Percentiles rank a stretch among this genome's conserved stretches.
These are phyloP conservation scores for Xylogone sp. DNA, from an alignment of 2,329 filamentous ascomycete genomes.

Conservation along the genomic window DNA sequence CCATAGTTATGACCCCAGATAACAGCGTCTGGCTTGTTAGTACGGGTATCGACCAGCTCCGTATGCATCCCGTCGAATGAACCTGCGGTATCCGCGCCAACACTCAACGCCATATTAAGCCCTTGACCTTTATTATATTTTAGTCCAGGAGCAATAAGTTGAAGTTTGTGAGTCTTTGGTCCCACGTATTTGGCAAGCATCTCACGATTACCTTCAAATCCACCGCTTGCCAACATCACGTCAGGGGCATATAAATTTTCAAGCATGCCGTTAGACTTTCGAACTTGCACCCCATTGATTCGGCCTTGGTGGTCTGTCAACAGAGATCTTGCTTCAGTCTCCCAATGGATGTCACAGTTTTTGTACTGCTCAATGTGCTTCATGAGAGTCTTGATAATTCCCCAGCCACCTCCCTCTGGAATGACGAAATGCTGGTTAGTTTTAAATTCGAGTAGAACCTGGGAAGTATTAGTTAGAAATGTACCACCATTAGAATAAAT, in stretches of 20 bases:
- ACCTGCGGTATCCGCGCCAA: slow-evolving; percentile 35
- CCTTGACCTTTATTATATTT: slow-evolving; percentile 36
- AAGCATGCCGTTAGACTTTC: slow-evolving; percentile 33
- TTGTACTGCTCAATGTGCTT: slow-evolving; percentile 30
- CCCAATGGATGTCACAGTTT: slow-evolving; percentile 32
- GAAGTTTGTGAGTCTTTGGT: slow-evolving; percentile 32
- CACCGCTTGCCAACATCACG: slow-evolving; percentile 36
- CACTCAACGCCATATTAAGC: slow-evolving; percentile 36
- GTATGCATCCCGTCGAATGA: slow-evolving; percentile 39
- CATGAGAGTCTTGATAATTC: slow-evolving; percentile 33
- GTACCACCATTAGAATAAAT: background rate
- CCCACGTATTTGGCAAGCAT: slow-evolving; percentile 37
- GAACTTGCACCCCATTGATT: slow-evolving; percentile 32
- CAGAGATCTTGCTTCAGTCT: slow-evolving; percentile 33
- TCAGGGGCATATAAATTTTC: slow-evolving; percentile 12
- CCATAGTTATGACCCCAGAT: slow-evolving; percentile 36
- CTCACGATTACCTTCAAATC: slow-evolving; percentile 37
- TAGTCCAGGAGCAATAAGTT: slow-evolving; percentile 36
- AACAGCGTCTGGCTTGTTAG: slow-evolving; percentile 29
- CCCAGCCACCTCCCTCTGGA: slow-evolving; percentile 35
- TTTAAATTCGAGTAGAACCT: slow-evolving; percentile 32
- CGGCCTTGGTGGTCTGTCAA: slow-evolving; percentile 30
- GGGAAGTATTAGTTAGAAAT: background rate
- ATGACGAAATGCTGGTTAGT: slow-evolving; percentile 37
- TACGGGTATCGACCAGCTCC: slow-evolving; percentile 37